A percentile compares a stretch with the other conserved stretches of the same genome.
Evolutionary conservation across 2,329 filamentous ascomycete genomes (phyloP).

Genomic region (Colletotrichum sp.): DNA sequence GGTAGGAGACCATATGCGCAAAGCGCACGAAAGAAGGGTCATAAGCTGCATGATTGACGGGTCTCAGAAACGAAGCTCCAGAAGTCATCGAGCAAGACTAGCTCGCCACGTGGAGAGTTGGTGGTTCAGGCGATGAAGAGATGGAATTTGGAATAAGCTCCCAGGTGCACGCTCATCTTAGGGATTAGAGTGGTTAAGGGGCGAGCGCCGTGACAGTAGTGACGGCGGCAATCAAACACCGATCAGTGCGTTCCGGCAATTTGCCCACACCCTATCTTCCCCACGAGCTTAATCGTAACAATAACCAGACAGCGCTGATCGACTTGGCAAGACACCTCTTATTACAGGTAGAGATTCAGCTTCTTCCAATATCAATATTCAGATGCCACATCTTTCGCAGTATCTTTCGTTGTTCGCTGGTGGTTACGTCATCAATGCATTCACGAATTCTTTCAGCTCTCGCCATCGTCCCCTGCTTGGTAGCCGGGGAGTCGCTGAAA

Average conservation of each 20-base stretch:
- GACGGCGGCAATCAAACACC: background rate
- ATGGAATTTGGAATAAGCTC: background rate
- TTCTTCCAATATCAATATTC: background rate
- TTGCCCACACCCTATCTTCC: background rate
- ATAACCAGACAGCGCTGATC: background rate
- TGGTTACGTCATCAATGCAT: background rate
- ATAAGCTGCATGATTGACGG: background rate
- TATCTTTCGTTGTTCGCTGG: rapidly evolving
- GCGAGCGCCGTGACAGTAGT: background rate
- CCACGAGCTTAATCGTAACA: background rate
- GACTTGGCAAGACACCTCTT: too few relatives aligned
- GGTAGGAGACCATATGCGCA: background rate
- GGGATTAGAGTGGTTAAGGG: background rate
- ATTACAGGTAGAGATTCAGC: background rate
- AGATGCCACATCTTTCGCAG: rapidly evolving
- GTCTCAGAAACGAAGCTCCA: background rate
- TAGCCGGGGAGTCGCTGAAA: background rate
- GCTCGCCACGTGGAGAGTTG: background rate
- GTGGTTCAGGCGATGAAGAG: background rate
- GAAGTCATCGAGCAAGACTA: background rate
- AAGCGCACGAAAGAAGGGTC: background rate
- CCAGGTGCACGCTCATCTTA: background rate
- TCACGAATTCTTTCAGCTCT: background rate
- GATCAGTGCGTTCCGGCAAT: background rate
- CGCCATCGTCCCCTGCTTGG: background rate